These are phyloP conservation scores for Pseudomassariella vexata DNA, from an alignment of 2,329 filamentous ascomycete genomes.

Conservation along the genomic window DNA sequence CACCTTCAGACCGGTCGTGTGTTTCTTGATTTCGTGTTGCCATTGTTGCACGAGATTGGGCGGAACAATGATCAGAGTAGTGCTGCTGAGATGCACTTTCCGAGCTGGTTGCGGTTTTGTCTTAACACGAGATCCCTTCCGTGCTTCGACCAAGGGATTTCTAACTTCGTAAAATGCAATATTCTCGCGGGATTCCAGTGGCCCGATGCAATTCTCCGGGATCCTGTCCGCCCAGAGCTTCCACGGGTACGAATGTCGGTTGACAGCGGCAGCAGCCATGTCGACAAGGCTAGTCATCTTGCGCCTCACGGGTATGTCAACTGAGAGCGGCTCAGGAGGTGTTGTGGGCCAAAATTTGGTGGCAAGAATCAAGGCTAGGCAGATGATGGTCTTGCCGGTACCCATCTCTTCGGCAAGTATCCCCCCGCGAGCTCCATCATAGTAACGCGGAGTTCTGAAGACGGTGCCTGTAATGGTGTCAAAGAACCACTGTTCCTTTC, in stretches of 20 bases:
- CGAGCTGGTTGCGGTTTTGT: conserved; percentile 26
- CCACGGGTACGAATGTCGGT: conserved; percentile 66
- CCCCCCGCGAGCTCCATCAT: conserved; percentile 70
- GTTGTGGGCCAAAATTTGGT: conserved; percentile 62
- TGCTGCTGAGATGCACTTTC: conserved; percentile 58
- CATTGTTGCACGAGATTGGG: conserved; percentile 81
- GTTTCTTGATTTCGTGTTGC: conserved; percentile 73
- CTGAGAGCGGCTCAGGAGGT: conserved; percentile 57
- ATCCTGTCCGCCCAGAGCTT: conserved; percentile 56
- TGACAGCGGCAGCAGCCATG: conserved; percentile 69
- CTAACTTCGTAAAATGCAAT: conserved; percentile 51
- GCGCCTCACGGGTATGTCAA: conserved; percentile 28
- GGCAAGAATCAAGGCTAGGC: conserved; percentile 68
- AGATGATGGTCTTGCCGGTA: conserved; percentile 83
- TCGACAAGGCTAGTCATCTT: conserved; percentile 58
- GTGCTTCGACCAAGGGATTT: conserved; percentile 29
- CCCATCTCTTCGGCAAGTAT: conserved; percentile 80
- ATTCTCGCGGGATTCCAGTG: conserved; percentile 44
- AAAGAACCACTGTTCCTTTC: conserved; percentile 61
- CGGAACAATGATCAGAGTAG: conserved; percentile 75
- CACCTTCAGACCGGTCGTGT: conserved; percentile 61
- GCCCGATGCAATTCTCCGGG: conserved; percentile 47
- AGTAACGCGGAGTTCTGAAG: conserved; percentile 61
- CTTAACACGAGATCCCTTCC: conserved; percentile 30
- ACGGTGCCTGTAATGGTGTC: conserved; percentile 59